Base-by-base conservation (phyloP, 306 rosid genomes). In the Trifolium subterraneum region DNA sequence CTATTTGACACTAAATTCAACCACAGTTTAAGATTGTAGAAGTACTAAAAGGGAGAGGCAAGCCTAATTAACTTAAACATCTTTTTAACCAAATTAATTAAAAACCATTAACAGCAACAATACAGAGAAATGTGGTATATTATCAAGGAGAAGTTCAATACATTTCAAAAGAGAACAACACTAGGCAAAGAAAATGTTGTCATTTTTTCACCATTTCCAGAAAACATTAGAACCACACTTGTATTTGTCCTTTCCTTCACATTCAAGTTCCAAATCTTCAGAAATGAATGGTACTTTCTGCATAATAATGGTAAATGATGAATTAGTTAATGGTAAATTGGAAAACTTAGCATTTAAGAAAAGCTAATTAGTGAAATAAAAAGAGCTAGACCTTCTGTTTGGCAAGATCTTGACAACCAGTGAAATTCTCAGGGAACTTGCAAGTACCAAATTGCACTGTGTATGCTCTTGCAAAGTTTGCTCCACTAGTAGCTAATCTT, bases 361-460 rank as follows among this genome's bases (percentile, higher is more conserved):
- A 69, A 42, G 10, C 38, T 41, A 65, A 60, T 51, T 12, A 59
- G 29, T 23, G 33, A 75, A 75, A 64, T 8, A 39, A 18, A 18
- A 19, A 42, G 1, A 36, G 45, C 4, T 7, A 60, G 68, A 91
- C 99, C 93, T 90, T 95, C 77, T 88, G 99, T 78, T 90, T 95
- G 3, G 98, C 99, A 44, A 95, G 99, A 88, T 95, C 99, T 88
- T 95, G 98, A 87, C 99, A 95, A 64, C 99, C 99, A 35, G 99
- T 95, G 84, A 95, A 95, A 83, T 95, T 95, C 88, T 95, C 97
- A n/a, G 99, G 99, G 93, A 95, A 95, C 81, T 95, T 92, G 90
- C 99, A 95, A 15, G 83, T 39, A n/a, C 99, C 99, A 65, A 95
- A 95, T 77, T 95, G 76, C 78, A 95, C 99, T 0, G 99, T 95